Percentiles rank a stretch among this genome's conserved stretches.
Conservation (phyloP, 768 basidiomycete species). For the Boletus speciosus region DNA sequence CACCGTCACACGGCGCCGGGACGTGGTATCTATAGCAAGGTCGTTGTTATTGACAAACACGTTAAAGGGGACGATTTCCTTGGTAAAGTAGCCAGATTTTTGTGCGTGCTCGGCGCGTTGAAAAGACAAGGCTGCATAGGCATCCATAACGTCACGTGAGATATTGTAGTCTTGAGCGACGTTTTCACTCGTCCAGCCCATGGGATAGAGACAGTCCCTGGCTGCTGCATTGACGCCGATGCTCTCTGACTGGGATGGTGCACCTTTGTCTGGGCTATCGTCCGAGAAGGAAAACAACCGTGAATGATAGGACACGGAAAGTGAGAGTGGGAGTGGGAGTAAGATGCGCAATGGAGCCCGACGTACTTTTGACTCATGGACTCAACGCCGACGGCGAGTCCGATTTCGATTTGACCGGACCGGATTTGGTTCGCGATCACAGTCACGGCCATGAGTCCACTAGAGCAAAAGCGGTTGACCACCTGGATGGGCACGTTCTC, state of each 20-base stretch:
- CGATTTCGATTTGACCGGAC: constrained; percentile 75
- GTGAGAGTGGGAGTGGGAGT: neutral
- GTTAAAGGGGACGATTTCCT: constrained; percentile 76
- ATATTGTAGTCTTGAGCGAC: constrained; percentile 73
- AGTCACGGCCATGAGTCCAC: constrained; percentile 81
- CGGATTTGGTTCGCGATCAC: constrained; percentile 73
- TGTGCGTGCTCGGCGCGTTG: constrained; percentile 76
- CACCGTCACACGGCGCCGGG: constrained; percentile 49
- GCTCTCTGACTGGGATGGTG: constrained; percentile 57
- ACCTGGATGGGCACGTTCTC: constrained; percentile 71
- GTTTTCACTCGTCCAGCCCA: constrained; percentile 92
- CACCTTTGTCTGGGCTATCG: constrained; percentile 60
- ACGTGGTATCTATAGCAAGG: constrained; percentile 44
- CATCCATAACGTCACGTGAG: constrained; percentile 73
- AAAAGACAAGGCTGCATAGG: constrained; percentile 70
- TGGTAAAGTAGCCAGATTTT: constrained; percentile 56
- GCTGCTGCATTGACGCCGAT: constrained; percentile 55
- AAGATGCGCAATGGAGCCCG: neutral
- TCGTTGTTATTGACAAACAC: constrained; percentile 63
- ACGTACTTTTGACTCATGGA: constrained; percentile 77
- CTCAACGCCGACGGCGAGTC: constrained; percentile 80
- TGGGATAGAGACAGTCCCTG: constrained; percentile 62
- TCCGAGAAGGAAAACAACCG: neutral
- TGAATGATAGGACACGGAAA: neutral
- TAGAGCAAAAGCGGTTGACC: constrained; percentile 80